Evolutionary conservation across 2,329 filamentous ascomycete genomes (phyloP).

Genomic region (Pseudogymnoascus sp.): DNA sequence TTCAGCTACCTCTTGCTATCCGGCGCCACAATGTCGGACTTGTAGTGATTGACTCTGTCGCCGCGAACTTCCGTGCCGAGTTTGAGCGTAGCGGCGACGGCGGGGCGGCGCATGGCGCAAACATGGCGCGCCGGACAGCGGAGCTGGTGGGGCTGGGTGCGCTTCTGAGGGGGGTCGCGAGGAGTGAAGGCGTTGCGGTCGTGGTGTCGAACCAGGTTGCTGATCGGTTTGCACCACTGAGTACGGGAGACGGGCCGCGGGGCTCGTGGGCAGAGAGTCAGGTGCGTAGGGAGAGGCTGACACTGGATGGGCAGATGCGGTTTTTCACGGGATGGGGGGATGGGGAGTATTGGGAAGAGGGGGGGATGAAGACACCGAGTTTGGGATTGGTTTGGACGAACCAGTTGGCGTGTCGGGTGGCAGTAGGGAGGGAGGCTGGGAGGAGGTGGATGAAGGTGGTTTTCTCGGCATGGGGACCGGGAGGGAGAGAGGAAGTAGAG

Average conservation of each 20-base stretch:
- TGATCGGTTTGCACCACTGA: conserved; percentile 59
- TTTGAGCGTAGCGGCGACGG: conserved; percentile 54
- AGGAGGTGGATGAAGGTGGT: conserved; percentile 86
- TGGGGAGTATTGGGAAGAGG: conserved; percentile 37
- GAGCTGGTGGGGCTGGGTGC: conserved; percentile 73
- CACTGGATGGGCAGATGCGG: conserved; percentile 80
- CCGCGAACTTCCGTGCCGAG: conserved; percentile 91
- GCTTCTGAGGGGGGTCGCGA: conserved; percentile 68
- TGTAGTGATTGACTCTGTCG: conserved; percentile 81
- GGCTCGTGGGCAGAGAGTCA: conserved; percentile 32
- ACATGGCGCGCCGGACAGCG: conserved; percentile 66
- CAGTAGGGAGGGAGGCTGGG: conserved; percentile 56
- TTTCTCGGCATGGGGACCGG: conserved; percentile 66
- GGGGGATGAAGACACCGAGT: conserved; percentile 69
- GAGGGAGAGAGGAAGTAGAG: conserved; percentile 61
- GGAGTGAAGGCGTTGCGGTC: conserved; percentile 66
- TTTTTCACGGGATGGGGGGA: conserved; percentile 97
- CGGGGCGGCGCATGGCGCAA: conserved; percentile 31
- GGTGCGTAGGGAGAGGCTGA: conserved; percentile 37
- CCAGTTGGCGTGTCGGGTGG: conserved; percentile 76
- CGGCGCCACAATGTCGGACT: conserved; percentile 69
- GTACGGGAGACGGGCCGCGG: conserved; percentile 21
- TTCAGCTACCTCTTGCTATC: conserved; percentile 83
- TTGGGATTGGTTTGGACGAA: conserved; percentile 87
- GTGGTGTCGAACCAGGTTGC: conserved; percentile 95